These are phyloP conservation scores for Asterochloris sp. DNA, from an alignment of 139 green algal species.

Conservation along the genomic window DNA sequence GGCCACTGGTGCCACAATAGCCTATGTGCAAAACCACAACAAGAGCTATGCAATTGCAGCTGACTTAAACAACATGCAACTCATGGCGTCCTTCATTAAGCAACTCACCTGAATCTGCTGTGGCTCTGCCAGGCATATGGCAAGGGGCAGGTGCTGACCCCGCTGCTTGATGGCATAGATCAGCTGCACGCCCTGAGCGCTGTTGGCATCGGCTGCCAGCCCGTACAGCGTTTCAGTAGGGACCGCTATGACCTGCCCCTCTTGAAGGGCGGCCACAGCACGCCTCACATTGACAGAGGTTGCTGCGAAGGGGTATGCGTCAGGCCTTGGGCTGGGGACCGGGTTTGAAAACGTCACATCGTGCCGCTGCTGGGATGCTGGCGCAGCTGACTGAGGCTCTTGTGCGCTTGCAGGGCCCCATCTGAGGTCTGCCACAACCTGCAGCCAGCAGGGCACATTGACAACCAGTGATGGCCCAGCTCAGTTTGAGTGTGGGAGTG, in stretches of 20 bases:
- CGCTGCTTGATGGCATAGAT: slow-evolving; percentile 64
- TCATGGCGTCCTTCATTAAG: not conserved
- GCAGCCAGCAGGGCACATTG: not conserved
- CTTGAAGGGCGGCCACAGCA: slow-evolving; percentile 28
- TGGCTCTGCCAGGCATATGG: slow-evolving; percentile 58
- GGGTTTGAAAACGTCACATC: not conserved
- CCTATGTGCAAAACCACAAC: not conserved
- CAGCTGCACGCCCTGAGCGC: slow-evolving; percentile 27
- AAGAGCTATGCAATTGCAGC: not conserved
- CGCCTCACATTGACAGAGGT: slow-evolving; percentile 18
- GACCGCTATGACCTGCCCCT: slow-evolving; percentile 39
- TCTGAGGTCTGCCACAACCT: not conserved
- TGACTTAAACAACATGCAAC: not conserved
- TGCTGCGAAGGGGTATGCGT: slow-evolving; percentile 15
- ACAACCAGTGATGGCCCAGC: not conserved
- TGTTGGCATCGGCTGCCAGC: slow-evolving; percentile 27
- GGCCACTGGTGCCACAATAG: not conserved
- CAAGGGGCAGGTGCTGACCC: slow-evolving; percentile 32
- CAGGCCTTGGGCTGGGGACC: slow-evolving; percentile 13
- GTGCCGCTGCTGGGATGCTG: not conserved
- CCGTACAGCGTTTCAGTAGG: slow-evolving; percentile 70
- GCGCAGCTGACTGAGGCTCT: not conserved
- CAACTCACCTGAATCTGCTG: not conserved
- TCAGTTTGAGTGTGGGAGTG: too few relatives aligned
- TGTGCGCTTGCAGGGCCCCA: not conserved